Evolutionary conservation across 148 eudicot species (phyloP).

Genomic region (Agrostemma githago): DNA sequence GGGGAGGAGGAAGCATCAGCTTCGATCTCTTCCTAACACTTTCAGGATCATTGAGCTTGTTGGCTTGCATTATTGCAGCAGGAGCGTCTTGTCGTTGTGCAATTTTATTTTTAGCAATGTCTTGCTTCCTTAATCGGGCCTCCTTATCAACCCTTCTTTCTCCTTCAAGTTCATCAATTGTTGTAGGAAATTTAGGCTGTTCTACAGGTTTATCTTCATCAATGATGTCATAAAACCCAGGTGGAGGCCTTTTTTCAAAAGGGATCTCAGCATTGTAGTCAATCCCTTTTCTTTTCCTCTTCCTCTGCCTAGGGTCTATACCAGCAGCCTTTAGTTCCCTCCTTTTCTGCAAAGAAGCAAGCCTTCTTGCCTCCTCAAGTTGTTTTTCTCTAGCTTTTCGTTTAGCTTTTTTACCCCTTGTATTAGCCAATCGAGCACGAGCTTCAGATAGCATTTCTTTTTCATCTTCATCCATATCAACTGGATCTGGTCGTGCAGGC

Average conservation of each 20-base stretch:
- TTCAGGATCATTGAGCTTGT: conserved; percentile 97
- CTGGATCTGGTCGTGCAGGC: conserved; percentile 99
- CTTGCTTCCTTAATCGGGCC: conserved; percentile 90
- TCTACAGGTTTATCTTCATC: conserved; percentile 84
- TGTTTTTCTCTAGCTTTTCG: conserved; percentile 99
- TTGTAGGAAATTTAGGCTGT: conserved; percentile 80
- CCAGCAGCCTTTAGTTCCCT: conserved; percentile 99
- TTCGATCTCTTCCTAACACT: conserved; percentile 80
- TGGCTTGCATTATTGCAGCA: conserved; percentile 87
- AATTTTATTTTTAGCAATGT: conserved; percentile 92
- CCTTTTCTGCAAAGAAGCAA: conserved; percentile 96
- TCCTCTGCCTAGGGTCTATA: conserved; percentile 74
- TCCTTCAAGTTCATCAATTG: conserved; percentile 95
- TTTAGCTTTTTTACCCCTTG: conserved; percentile 97
- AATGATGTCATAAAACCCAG: conserved; percentile 78
- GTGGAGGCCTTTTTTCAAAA: conserved; percentile 93
- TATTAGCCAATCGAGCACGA: conserved; percentile 90
- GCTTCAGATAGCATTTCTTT: conserved; percentile 99
- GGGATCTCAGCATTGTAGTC: conserved; percentile 99
- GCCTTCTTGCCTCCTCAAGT: conserved; percentile 99
- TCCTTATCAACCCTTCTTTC: conserved; percentile 88
- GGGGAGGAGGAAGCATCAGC: conserved; percentile 94
- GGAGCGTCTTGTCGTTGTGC: conserved; percentile 93
- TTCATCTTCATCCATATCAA: conserved; percentile 99
- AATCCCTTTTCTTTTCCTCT: conserved; percentile 88